Conservation (phyloP, 83 land plant genomes). For the Picea engelmannii region DNA sequence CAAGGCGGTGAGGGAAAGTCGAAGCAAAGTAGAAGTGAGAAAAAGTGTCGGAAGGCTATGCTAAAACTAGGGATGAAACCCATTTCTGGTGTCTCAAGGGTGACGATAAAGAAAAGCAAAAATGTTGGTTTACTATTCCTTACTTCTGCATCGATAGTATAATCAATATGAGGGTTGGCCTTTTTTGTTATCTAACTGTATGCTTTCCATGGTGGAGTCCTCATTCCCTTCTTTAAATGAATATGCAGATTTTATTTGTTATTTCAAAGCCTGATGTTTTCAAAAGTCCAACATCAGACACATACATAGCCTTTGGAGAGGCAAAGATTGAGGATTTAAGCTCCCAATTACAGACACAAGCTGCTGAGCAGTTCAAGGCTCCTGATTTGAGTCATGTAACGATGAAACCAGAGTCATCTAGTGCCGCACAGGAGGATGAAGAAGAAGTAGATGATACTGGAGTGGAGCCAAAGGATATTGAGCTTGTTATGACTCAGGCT, state of each 20-base stretch:
- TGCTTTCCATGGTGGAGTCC: no score
- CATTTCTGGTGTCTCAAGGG: slow-evolving; percentile 37
- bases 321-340: slow-evolving; percentile 76
- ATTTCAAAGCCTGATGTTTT: slow-evolving; percentile 84
- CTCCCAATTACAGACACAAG: slow-evolving; percentile 74
- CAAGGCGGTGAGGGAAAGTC: slow-evolving; percentile 36
- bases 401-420: slow-evolving; percentile 43
- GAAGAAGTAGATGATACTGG: slow-evolving; percentile 73
- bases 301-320: slow-evolving; percentile 75
- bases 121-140: slow-evolving; percentile 19
- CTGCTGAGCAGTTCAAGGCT: slow-evolving; percentile 72
- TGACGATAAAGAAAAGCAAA: slow-evolving; percentile 41
- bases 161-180: not conserved
- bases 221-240: not conserved
- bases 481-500: slow-evolving; percentile 79
- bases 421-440: slow-evolving; percentile 49
- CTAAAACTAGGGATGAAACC: slow-evolving; percentile 49
- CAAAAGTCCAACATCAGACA: slow-evolving; percentile 76
- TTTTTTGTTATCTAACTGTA: no score
- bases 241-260: slow-evolving; percentile 59
- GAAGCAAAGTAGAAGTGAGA: slow-evolving; percentile 51
- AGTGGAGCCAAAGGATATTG: slow-evolving; percentile 67
- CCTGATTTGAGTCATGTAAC: slow-evolving; percentile 50
- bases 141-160: not conserved
- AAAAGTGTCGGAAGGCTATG: slow-evolving; percentile 51